A percentile compares a stretch with the other conserved stretches of the same genome.
Evolutionary conservation across 1,139 yeast genomes (phyloP).

Genomic region (Blastobotrys buckinghamii): DNA sequence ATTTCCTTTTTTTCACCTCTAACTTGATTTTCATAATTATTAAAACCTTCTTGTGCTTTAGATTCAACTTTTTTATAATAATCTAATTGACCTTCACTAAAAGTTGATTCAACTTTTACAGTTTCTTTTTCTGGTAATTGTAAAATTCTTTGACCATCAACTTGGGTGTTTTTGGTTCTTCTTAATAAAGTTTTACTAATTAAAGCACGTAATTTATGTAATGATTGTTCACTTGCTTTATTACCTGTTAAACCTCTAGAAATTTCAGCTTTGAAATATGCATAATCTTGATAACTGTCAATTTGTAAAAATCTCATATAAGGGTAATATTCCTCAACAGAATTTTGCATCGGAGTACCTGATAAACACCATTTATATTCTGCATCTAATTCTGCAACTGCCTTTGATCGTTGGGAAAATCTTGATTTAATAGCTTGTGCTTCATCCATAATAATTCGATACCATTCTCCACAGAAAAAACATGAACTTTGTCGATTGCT

Average conservation of each 20-base stretch:
- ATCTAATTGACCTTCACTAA: conserved; percentile 47
- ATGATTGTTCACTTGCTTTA: conserved; percentile 31
- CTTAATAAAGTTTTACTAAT: conserved; percentile 73
- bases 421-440: conserved; percentile 86
- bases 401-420: conserved; percentile 56
- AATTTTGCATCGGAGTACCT: conserved; percentile 95
- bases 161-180: conserved; percentile 64
- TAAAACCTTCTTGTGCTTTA: conserved; percentile 53
- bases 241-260: conserved; percentile 43
- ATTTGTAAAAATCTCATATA: conserved; percentile 65
- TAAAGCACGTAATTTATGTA: conserved; percentile 64
- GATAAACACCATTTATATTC: conserved; percentile 71
- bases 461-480: conserved; percentile 53
- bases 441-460: conserved; percentile 78
- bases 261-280: conserved; percentile 53
- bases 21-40: conserved; percentile 37
- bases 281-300: conserved; percentile 44
- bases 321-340: conserved; percentile 73
- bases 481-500: conserved; percentile 42
- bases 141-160: conserved; percentile 73
- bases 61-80: conserved; percentile 57
- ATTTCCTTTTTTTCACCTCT: conserved; percentile 22
- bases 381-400: conserved; percentile 53
- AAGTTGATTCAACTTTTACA: conserved; percentile 41
- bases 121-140: conserved; percentile 62